Evolutionary conservation across 129 eudicot species (phyloP).

Genomic region (Flaveria bidentis): DNA sequence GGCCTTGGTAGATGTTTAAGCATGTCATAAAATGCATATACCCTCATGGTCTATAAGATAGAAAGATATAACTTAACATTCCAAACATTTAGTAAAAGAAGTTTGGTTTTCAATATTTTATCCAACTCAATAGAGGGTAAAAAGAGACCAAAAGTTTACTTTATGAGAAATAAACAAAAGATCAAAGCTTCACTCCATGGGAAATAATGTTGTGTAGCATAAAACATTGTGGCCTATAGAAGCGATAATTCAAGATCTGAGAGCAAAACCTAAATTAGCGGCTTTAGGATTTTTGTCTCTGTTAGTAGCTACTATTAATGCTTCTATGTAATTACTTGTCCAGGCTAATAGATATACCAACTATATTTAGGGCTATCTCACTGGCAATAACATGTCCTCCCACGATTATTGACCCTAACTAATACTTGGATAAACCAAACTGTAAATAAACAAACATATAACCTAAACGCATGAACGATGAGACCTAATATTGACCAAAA

Average conservation of each 20-base stretch:
- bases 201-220: background rate
- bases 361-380: slow-evolving; percentile 1
- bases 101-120: background rate
- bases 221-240: background rate
- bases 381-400: slow-evolving; percentile 4
- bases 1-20: slow-evolving; percentile 2
- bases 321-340: slow-evolving; percentile 1
- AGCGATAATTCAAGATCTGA: background rate
- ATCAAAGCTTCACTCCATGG: slow-evolving; percentile 9
- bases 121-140: slow-evolving; percentile 1
- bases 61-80: slow-evolving; percentile 13
- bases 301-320: background rate
- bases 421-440: background rate
- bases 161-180: slow-evolving; percentile 4
- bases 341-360: background rate
- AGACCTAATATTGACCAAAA: background rate
- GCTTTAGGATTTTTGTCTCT: background rate
- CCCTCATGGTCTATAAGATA: background rate
- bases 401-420: background rate
- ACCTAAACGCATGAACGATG: background rate
- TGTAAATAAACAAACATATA: background rate
- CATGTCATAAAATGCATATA: slow-evolving; percentile 13
- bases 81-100: background rate
- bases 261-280: background rate
- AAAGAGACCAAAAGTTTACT: slow-evolving; percentile 1